Percentiles rank a stretch among this genome's conserved stretches.
Conservation (phyloP, 306 rosid species). For the Vigna mungo region DNA sequence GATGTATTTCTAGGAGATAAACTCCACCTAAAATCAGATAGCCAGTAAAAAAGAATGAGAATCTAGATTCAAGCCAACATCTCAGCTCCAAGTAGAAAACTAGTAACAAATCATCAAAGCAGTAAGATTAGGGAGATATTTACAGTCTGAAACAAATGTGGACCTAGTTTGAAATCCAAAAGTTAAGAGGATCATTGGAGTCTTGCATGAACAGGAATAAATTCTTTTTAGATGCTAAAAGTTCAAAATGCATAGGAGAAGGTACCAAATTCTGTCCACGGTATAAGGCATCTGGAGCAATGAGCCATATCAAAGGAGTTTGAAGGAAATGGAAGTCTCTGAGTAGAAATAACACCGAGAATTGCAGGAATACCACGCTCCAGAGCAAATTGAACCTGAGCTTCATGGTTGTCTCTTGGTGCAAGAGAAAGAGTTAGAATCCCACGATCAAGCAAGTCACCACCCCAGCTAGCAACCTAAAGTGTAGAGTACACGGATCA, state of each 20-base stretch:
- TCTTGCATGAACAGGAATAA: slow-evolving; percentile 21
- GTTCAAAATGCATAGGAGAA: slow-evolving; percentile 28
- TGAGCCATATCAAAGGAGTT: slow-evolving; percentile 98
- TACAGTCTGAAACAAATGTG: no score
- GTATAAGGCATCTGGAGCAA: slow-evolving; percentile 99
- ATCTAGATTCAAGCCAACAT: slow-evolving; percentile 13
- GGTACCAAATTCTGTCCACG: slow-evolving; percentile 96
- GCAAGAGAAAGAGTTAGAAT: slow-evolving; percentile 91
- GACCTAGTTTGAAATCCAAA: not conserved
- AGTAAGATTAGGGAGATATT: no score
- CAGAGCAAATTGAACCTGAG: slow-evolving; percentile 98
- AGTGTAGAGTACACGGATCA: slow-evolving; percentile 27
- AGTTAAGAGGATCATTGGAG: slow-evolving; percentile 23
- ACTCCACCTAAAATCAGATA: slow-evolving; percentile 71
- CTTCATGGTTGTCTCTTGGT: slow-evolving; percentile 99
- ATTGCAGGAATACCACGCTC: slow-evolving; percentile 99
- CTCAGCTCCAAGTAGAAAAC: not conserved
- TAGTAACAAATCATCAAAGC: no score
- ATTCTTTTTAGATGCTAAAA: slow-evolving; percentile 8
- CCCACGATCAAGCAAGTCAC: slow-evolving; percentile 93
- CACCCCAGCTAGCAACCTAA: slow-evolving; percentile 99
- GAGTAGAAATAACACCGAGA: slow-evolving; percentile 93
- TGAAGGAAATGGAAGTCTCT: slow-evolving; percentile 96
- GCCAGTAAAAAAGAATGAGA: slow-evolving; percentile 12
- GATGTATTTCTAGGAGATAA: slow-evolving; percentile 87